These are phyloP conservation scores for Jacaranda copaia DNA, from an alignment of 257 asterid species.

Conservation along the genomic window DNA sequence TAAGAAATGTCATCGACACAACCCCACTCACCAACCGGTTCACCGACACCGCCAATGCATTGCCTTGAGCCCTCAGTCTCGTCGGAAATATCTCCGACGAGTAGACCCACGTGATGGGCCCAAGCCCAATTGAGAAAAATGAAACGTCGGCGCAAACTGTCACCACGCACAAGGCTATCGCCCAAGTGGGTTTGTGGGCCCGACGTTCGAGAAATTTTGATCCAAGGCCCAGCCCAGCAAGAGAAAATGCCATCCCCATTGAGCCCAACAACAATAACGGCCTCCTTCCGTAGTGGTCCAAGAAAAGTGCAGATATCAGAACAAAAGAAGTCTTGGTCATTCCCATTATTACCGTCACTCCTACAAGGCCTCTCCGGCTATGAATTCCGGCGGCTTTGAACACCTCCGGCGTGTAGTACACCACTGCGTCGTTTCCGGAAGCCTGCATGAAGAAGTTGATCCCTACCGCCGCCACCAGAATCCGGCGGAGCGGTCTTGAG, in stretches of 20 bases:
- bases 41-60: slow-evolving; percentile 73
- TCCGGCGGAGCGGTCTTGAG: slow-evolving; percentile 55
- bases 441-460: slow-evolving; percentile 95
- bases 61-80: slow-evolving; percentile 80
- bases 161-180: slow-evolving; percentile 68
- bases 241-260: slow-evolving; percentile 61
- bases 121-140: slow-evolving; percentile 89
- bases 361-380: slow-evolving; percentile 55
- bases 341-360: slow-evolving; percentile 80
- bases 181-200: slow-evolving; percentile 68
- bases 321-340: slow-evolving; percentile 66
- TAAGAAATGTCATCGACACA: slow-evolving; percentile 76
- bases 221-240: slow-evolving; percentile 71
- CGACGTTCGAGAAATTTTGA: slow-evolving; percentile 55
- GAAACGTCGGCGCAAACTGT: slow-evolving; percentile 82
- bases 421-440: slow-evolving; percentile 86
- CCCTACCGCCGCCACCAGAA: slow-evolving; percentile 72
- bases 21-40: slow-evolving; percentile 81
- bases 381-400: slow-evolving; percentile 76
- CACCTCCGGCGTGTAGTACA: slow-evolving; percentile 85
- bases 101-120: slow-evolving; percentile 93
- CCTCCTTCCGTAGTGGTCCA: slow-evolving; percentile 82
- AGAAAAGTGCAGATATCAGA: slow-evolving; percentile 70
- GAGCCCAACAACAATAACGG: slow-evolving; percentile 71
- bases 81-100: slow-evolving; percentile 73